Conservation (phyloP, 495 filamentous ascomycete species). For the Friedmanniomyces endolithicus region DNA sequence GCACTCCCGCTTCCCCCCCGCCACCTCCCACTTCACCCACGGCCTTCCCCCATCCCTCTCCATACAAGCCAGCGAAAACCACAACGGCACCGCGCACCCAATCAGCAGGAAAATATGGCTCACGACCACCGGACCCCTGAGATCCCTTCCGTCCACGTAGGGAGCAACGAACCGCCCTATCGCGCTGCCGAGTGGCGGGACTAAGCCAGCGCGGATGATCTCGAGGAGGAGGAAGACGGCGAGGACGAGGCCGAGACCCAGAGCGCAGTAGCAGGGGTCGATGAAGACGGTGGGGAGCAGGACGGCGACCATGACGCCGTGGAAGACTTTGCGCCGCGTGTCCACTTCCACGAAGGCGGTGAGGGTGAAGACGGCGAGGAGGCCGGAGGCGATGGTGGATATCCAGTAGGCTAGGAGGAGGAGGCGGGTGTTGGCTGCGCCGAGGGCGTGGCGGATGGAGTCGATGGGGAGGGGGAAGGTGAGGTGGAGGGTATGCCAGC, state of each 20-base stretch:
- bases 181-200: conserved; percentile 74
- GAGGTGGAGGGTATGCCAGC: not conserved
- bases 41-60: conserved; percentile 38
- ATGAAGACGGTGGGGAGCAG: conserved; percentile 74
- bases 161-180: conserved; percentile 78
- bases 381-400: conserved; percentile 51
- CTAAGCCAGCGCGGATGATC: conserved; percentile 74
- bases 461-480: conserved; percentile 1
- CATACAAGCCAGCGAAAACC: conserved; percentile 65
- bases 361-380: conserved; percentile 60
- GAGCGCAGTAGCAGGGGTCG: conserved; percentile 69
- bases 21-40: conserved; percentile 65
- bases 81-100: conserved; percentile 89
- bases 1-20: conserved; percentile 43
- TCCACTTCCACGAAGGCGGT: conserved; percentile 63
- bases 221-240: conserved; percentile 79
- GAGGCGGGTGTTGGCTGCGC: conserved; percentile 71
- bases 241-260: conserved; percentile 63
- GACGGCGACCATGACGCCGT: conserved; percentile 96
- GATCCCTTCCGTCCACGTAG: conserved; percentile 87
- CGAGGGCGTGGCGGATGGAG: conserved; percentile 32
- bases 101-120: conserved; percentile 92
- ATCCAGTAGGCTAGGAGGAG: conserved; percentile 62
- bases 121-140: conserved; percentile 86
- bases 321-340: conserved; percentile 95